Percentiles rank a stretch among this genome's conserved stretches.
Conservation (phyloP, 2,329 filamentous ascomycete species). For the Aspergillus sp. region DNA sequence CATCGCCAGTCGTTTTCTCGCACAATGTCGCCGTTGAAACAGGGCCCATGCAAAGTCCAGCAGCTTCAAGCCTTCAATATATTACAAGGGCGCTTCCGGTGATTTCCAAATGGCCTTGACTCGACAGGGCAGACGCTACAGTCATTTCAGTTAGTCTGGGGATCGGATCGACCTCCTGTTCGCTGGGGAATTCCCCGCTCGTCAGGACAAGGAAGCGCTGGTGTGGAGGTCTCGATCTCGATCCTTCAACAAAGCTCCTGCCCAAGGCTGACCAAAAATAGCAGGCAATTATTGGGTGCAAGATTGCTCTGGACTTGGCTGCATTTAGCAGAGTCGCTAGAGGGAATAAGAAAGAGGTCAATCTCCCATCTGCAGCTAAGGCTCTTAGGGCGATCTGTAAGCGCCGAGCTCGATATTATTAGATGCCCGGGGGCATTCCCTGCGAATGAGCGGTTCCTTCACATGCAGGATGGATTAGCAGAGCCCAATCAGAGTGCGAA, state of each 20-base stretch:
- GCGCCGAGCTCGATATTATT: slow-evolving; percentile 13
- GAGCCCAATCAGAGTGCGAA: slow-evolving; percentile 1
- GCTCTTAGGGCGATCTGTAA: slow-evolving; percentile 12
- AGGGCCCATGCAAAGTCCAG: not conserved
- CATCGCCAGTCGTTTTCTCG: slow-evolving; percentile 6
- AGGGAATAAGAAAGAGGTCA: too few species aligned
- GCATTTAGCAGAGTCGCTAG: not conserved
- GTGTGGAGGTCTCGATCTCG: slow-evolving; percentile 4
- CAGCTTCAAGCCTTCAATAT: slow-evolving; percentile 1
- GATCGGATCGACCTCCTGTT: not conserved
- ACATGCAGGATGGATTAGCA: not conserved
- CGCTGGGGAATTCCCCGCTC: not conserved
- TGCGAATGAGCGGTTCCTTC: slow-evolving; percentile 6
- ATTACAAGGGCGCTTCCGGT: slow-evolving; percentile 11
- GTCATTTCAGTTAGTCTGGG: not conserved
- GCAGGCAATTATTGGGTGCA: not conserved
- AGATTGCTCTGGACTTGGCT: not conserved
- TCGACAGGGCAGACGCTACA: not conserved
- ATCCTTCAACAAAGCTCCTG: not conserved
- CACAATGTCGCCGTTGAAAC: slow-evolving; percentile 3
- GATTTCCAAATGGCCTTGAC: not conserved
- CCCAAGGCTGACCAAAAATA: slow-evolving; percentile 9
- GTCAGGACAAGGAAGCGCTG: not conserved
- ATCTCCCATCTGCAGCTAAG: slow-evolving; percentile 1
- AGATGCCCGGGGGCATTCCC: slow-evolving; percentile 4